Base-by-base conservation (phyloP, 2,329 filamentous ascomycete genomes). In the Fusarium agapanthi region DNA sequence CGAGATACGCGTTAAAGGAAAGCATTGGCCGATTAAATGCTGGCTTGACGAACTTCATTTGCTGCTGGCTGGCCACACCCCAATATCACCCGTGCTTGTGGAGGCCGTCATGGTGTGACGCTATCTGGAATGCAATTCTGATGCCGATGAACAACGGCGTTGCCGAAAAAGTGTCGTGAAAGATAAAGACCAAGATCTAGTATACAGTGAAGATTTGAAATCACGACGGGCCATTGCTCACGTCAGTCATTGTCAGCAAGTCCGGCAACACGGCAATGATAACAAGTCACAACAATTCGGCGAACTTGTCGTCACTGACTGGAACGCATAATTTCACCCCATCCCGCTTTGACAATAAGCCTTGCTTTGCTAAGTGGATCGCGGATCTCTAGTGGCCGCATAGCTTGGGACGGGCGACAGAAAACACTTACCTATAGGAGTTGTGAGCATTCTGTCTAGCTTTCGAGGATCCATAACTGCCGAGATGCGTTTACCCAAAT, bases 341-440 rank as follows among this genome's bases (percentile, higher is more conserved):
- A 7, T 53, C 11, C 24, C 50, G 50, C 50, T 54, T 40, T 28
- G 50, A 30, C 50, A 54, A 28, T 18, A 40, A 16, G 34, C 6
- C 1, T 40, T 40, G 8, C 50, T 54, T 40, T 40, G 8, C 50
- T 54, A 54, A 54, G 34, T 40, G 50, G 50, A 40, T 38, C 7
- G 8, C 11, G 26, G 24, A 14, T 28, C 20, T 13, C 12, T 40
- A 30, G 50, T 28, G 20, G 24, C 34, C 20, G 24, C 50, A 40
- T 40, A 28, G 50, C 50, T 40, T 40, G 34, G 50, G 6, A 40
- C 20, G 14, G 2, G 14, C 24, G 34, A 16, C 34, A 54, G 48
- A 51, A 34, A 50, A 1, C 9, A 0, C 7, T 5, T 0, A 2
- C 22, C 7, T 5, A 7, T 3, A 9, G 5, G 5, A 12, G 32